Base-by-base conservation (phyloP, 2,329 filamentous ascomycete species). In the Domatiomyces catenatus region DNA sequence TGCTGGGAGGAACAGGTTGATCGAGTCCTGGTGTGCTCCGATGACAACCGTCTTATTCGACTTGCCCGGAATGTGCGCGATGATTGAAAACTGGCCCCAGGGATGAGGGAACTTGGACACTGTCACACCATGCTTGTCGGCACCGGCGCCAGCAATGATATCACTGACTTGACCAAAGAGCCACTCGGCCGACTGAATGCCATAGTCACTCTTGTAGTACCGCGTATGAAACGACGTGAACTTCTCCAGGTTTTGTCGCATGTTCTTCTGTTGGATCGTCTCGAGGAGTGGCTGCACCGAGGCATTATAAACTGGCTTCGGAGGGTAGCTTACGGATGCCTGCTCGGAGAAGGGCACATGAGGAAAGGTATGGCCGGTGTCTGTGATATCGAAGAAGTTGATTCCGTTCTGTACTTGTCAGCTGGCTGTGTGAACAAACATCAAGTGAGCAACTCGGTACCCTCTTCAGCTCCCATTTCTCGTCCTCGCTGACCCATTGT, bases 331-430 rank as follows among this genome's bases (percentile, higher is more conserved):
- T 56, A 81, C 46, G 12, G 51, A 54, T 75, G 59, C 50, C 57
- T 56, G 59, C 59, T 59, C 60, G 64, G 51, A 65, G 64, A 50
- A 51, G 28, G 50, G 65, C 50, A 52, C 63, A 59, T 28, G 50
- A 19, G 72, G 61, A 52, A 83, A 84, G 55, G 84, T 75, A 47
- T 84, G 75, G 48, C 74, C 71, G 50, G 81, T 78, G 43, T 86
- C 76, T 54, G 92, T 95, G 62, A 96, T 89, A 69, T 96, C 90
- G 76, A 96, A 93, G 74, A 96, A 96, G 62, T 82, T 84, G 58
- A 82, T 75, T 61, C 88, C 88, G 64, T 85, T 76, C 86, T 93
- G 60, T 42, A 54, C 10, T 17, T 24, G 43, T 52, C 17, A 47
- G 17, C 47, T 46, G 22, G n/a, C 3, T 55, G 48, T 59, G 48